These are phyloP conservation scores for Epichloe aotearoae DNA, from an alignment of 2,329 filamentous ascomycete species.

Conservation along the genomic window DNA sequence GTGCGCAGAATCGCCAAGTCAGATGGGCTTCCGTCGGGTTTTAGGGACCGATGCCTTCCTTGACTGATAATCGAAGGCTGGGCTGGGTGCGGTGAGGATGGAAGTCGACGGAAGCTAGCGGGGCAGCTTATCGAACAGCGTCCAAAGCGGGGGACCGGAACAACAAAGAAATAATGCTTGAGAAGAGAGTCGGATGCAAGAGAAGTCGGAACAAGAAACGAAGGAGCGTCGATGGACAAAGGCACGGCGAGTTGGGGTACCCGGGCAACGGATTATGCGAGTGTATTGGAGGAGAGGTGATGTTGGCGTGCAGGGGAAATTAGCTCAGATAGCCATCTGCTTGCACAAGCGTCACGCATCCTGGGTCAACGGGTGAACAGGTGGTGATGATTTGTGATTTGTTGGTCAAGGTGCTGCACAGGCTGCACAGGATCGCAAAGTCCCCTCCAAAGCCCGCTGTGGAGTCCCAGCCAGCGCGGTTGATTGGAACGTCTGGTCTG, in stretches of 20 bases:
- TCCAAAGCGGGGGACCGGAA: neutral
- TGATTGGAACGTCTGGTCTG: neutral
- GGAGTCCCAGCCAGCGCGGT: neutral
- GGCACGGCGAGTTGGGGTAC: neutral
- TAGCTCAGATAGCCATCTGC: too few relatives aligned
- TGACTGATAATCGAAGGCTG: neutral
- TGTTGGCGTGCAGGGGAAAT: neutral
- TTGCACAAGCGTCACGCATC: too few relatives aligned
- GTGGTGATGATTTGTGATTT: too few relatives aligned
- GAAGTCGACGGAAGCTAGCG: neutral
- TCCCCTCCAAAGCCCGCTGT: neutral
- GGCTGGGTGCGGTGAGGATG: neutral
- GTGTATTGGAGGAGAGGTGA: neutral
- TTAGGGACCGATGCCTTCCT: conserved; percentile 2
- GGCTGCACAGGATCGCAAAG: too few relatives aligned
- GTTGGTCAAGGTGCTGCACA: too few relatives aligned
- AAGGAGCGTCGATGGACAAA: neutral
- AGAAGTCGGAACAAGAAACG: neutral
- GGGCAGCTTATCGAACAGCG: neutral
- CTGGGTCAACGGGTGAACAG: too few relatives aligned
- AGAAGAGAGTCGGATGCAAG: neutral
- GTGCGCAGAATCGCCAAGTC: neutral
- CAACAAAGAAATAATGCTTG: neutral
- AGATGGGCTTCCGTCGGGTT: neutral
- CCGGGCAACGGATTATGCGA: neutral